A percentile compares a stretch with the other conserved stretches of the same genome.
Conservation (phyloP, 345 rosid genomes). For the Schrenkiella parvula region DNA sequence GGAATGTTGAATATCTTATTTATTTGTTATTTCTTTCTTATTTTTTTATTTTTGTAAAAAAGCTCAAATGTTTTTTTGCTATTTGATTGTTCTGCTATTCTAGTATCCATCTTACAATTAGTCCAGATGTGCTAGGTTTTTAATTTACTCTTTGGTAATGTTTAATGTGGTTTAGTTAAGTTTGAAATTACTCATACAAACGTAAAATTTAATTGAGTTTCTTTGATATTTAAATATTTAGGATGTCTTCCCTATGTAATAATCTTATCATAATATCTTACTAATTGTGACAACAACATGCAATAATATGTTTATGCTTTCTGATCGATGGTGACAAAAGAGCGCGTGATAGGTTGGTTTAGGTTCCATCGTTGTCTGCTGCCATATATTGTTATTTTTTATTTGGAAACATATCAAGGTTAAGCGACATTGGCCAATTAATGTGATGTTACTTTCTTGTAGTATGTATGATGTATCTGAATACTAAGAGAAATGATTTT, state of each 20-base stretch:
- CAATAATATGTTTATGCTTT: background rate
- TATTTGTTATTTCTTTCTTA: too few relatives aligned
- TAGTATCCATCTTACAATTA: too few relatives aligned
- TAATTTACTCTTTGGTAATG: background rate
- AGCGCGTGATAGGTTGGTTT: background rate
- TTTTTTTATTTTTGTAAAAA: too few relatives aligned
- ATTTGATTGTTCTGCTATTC: too few relatives aligned
- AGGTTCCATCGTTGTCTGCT: background rate
- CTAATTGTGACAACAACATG: background rate
- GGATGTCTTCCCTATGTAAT: background rate
- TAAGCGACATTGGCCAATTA: background rate
- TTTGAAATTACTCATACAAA: background rate
- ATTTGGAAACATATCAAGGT: slow-evolving; percentile 11
- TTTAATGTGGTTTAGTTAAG: background rate
- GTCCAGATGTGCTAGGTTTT: too few relatives aligned
- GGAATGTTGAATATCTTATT: too few relatives aligned
- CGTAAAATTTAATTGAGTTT: background rate
- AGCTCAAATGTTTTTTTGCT: too few relatives aligned
- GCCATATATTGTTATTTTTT: background rate
- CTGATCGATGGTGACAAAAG: slow-evolving; percentile 8
- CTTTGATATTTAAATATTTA: background rate
- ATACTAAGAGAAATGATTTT: slow-evolving; percentile 8
- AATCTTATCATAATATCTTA: background rate
- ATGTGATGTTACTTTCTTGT: slow-evolving; percentile 6
- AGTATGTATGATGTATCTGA: background rate